A percentile compares a stretch with the other conserved stretches of the same genome.
These are phyloP conservation scores for Phytophthora crassamura DNA, from an alignment of 352 stramenopile genomes.

Conservation along the genomic window DNA sequence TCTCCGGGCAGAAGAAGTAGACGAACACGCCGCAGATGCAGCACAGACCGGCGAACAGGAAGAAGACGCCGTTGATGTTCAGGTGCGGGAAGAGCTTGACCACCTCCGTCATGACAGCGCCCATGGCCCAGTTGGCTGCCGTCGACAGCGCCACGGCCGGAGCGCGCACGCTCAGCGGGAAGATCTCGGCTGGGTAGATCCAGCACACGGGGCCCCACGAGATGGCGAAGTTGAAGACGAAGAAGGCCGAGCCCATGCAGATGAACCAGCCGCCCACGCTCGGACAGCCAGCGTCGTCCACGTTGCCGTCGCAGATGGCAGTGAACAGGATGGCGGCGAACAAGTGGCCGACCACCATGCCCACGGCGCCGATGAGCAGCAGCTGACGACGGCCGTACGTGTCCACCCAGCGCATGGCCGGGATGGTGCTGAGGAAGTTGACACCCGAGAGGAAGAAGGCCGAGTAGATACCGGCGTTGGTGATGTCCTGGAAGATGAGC, in stretches of 20 bases:
- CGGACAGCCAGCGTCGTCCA: no score
- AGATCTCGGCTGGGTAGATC: slow-evolving; percentile 65
- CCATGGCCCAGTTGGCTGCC: slow-evolving; percentile 52
- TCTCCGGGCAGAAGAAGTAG: no score
- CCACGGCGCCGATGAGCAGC: slow-evolving; percentile 45
- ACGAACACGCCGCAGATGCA: slow-evolving; percentile 20
- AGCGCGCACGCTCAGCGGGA: slow-evolving; percentile 50
- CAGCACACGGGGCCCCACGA: slow-evolving; percentile 54
- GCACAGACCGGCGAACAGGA: slow-evolving; percentile 22
- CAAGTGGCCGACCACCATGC: no score
- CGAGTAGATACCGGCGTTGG: slow-evolving; percentile 23
- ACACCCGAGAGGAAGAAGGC: slow-evolving; percentile 21
- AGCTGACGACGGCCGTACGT: slow-evolving; percentile 42
- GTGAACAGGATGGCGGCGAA: no score
- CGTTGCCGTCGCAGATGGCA: no score
- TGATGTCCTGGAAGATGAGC: slow-evolving; percentile 43
- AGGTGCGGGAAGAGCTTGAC: no score
- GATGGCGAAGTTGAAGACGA: slow-evolving; percentile 53
- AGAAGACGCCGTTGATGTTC: slow-evolving; percentile 67
- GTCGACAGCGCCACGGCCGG: slow-evolving; percentile 25
- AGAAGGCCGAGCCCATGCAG: no score
- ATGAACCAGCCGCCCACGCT: no score
- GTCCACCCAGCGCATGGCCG: slow-evolving; percentile 48
- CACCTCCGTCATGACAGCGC: slow-evolving; percentile 47
- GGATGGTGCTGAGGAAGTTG: slow-evolving; percentile 11